Conservation (phyloP, 768 basidiomycete genomes). For the Mycena kentingensis region DNA sequence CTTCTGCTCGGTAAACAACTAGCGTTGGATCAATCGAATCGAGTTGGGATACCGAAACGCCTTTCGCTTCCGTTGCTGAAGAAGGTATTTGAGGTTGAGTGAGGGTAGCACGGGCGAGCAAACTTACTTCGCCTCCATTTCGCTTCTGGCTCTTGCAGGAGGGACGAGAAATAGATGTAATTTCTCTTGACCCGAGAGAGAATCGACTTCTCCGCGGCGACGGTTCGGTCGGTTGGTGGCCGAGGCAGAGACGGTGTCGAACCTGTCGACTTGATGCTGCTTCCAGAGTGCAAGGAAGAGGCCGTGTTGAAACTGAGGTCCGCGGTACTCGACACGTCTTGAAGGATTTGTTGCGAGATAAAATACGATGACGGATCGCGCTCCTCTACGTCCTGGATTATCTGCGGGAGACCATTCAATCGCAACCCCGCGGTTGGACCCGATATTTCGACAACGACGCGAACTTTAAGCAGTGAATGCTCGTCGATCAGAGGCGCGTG, state of each 20-base stretch:
- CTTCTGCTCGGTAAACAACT: constrained; percentile 94
- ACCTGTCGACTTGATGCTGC: constrained; percentile 46
- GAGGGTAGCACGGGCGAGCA: constrained; percentile 8
- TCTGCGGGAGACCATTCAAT: constrained; percentile 82
- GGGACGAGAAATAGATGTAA: constrained; percentile 97
- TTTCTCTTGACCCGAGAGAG: constrained; percentile 83
- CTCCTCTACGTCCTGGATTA: constrained; percentile 64
- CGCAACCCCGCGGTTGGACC: constrained; percentile 74
- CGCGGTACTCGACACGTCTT: constrained; percentile 70
- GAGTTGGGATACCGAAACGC: constrained; percentile 92
- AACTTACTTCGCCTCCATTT: constrained; percentile 90
- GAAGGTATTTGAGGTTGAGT: constrained; percentile 11
- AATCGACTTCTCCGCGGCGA: constrained; percentile 80
- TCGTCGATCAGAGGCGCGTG: constrained; percentile 73
- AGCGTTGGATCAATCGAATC: constrained; percentile 97
- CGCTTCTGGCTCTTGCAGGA: constrained; percentile 95
- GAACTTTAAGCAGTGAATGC: constrained; percentile 80
- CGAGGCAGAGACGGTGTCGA: constrained; percentile 38
- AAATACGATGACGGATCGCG: constrained; percentile 63
- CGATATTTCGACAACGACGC: constrained; percentile 78
- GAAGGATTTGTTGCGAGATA: constrained; percentile 64
- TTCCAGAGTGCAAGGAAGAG: constrained; percentile 57
- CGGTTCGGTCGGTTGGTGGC: constrained; percentile 46
- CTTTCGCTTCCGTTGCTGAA: constrained; percentile 78
- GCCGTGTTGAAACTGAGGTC: constrained; percentile 69